Base-by-base conservation (phyloP, 768 basidiomycete species). In the Chalciporus pseudorubinellus region DNA sequence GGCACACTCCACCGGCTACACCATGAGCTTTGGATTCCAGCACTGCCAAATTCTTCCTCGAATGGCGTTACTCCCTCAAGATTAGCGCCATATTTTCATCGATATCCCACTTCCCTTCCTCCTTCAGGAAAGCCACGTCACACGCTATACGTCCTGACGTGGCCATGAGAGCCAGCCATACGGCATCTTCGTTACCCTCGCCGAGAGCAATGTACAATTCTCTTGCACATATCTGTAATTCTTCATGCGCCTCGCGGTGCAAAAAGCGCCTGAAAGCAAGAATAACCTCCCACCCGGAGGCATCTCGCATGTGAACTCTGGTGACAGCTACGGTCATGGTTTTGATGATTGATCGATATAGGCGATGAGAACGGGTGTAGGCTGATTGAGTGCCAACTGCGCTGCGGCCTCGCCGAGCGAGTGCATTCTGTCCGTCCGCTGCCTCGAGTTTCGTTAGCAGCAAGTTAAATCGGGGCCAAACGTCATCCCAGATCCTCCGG, bases 401-500 rank as follows among this genome's bases (percentile, higher is more conserved):
- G 12, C 74, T 76, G 6, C 54, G 58, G 11, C 76, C 79, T 4
- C 84, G 75, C 39, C 82, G 77, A 21, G 82, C 71, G 36, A 95
- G 72, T 0, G 93, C 91, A 45, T 71, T 91, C 16, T 73, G 70
- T 36, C 75, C 64, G 57, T 95, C 92, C 9, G 77, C 82, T n/a
- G 66, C 68, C 49, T 84, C 81, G 19, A 93, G 76, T 18, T 71
- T 74, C 3, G 66, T 68, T 36, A 98, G 70, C 51, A 97, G 75
- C 9, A 56, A 61, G 34, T 71, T 74, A 64, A 95, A 90, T 38
- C 78, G 81, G 1, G 95, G 95, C 95, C 95, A 98, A 18, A 93
- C 79, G 56, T 98, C 90, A 57, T 97, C 92, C 82, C 94, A 88
- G 28, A 98, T 79, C 48, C 89, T 76, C 29, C 82, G 75, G 44